Percentiles rank a stretch among this genome's conserved stretches.
Evolutionary conservation across 2,329 filamentous ascomycete genomes (phyloP).

Genomic region (Penicillium sp.): DNA sequence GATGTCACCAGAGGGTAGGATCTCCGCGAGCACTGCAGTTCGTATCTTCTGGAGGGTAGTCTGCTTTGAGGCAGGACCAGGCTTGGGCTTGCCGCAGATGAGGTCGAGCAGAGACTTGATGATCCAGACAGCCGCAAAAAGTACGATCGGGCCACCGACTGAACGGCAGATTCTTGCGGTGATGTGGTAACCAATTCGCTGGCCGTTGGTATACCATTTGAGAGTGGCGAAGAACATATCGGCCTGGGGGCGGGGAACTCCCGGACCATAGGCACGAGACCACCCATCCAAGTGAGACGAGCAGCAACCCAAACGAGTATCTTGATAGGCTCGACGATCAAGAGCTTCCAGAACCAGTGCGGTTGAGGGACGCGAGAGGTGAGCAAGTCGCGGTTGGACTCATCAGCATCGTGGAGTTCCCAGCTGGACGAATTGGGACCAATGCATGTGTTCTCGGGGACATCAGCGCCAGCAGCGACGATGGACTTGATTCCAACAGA

Average conservation of each 20-base stretch:
- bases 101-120: conserved; percentile 15
- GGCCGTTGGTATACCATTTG: conserved; percentile 17
- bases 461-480: conserved; percentile 49
- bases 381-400: conserved; percentile 48
- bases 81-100: conserved; percentile 20
- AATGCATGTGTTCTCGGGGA: conserved; percentile 52
- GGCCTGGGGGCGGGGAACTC: conserved; percentile 6
- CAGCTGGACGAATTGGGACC: conserved; percentile 57
- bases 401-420: conserved; percentile 47
- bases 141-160: conserved; percentile 16
- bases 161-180: conserved; percentile 18
- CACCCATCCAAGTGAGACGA: conserved; percentile 44
- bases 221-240: conserved; percentile 20
- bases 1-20: conserved; percentile 46
- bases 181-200: conserved; percentile 20
- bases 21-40: conserved; percentile 16
- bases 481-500: conserved; percentile 50
- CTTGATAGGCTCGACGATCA: conserved; percentile 46
- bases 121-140: conserved; percentile 12
- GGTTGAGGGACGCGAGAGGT: conserved; percentile 39
- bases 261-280: conserved; percentile 25
- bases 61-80: conserved; percentile 18
- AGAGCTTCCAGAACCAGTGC: conserved; percentile 45
- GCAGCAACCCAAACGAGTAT: conserved; percentile 43
- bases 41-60: conserved; percentile 17